Base-by-base conservation (phyloP, 1,284 basidiomycete genomes). In the Hypsizygus ulmarius region DNA sequence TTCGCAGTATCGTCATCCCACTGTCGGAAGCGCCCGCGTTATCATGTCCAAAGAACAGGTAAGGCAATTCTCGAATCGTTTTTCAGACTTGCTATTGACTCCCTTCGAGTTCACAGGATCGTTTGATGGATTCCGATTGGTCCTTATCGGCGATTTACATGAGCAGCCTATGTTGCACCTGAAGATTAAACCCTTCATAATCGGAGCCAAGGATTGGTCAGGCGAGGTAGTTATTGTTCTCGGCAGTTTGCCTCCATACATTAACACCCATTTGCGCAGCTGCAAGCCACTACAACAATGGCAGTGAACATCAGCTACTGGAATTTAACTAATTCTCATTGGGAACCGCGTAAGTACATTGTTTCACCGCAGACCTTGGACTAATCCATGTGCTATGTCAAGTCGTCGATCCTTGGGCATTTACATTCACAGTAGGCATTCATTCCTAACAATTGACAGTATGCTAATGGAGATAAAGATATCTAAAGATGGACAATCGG, bases 361-460 rank as follows among this genome's bases (percentile, higher is more conserved):
- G 35, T 32, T 45, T 42, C 45, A 1, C 38, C 27, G 7, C 6
- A 39, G 48, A 10, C 18, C 29, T 56, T 18, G 39, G 18, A 12
- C 29, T 57, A 30, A 61, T 19, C 45, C 36, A 14, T 29, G 21
- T 41, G 3, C 27, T 42, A 1, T 15, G 3, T 12, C 11, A 49
- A 89, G 86, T 99, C 43, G 91, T 98, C 59, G 97, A 99, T 64
- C 97, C 97, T 1, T 99, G 97, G 96, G 88, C 82, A 18, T 90
- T 97, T 58, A 84, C 87, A 25, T 67, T 92, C 40, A 77, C 77
- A 48, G 91, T 93, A 63, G 51, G 78, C 43, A 27, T 37, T 25
- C 8, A 27, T 39, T 25, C 19, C 29, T 43, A 41, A 33, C 37
- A 29, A 48, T 42, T 15, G 32, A 5, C 43, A 45, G 48, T 5